These are phyloP conservation scores for Rhizophagus prolifer DNA, from an alignment of 192 early-diverging fungal genomes.

Conservation along the genomic window DNA sequence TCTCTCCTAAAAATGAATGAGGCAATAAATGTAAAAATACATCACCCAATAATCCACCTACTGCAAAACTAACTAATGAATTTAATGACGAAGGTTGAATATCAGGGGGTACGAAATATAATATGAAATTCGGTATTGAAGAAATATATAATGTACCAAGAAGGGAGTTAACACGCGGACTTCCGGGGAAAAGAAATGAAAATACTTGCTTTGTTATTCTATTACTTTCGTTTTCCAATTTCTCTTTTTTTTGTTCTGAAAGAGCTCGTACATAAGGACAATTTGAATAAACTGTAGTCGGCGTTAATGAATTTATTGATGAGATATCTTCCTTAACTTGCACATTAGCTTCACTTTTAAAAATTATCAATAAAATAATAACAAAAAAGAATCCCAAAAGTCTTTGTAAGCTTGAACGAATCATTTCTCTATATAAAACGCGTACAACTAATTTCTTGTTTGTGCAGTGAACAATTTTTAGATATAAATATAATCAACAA, in stretches of 20 bases:
- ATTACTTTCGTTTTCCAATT: conserved; percentile 1
- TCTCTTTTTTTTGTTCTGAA: background rate
- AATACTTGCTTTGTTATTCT: conserved; percentile 47
- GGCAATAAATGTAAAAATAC: conserved; percentile 84
- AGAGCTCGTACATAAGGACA: background rate
- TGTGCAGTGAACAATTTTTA: background rate
- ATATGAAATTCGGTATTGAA: conserved; percentile 74
- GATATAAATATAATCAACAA: too few relatives aligned
- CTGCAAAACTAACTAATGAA: conserved; percentile 80
- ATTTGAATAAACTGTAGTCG: background rate
- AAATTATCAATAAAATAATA: background rate
- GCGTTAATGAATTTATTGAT: background rate
- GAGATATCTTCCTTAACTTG: background rate
- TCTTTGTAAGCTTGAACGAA: background rate
- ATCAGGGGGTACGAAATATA: conserved; percentile 76
- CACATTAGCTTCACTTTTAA: background rate
- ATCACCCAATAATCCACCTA: conserved; percentile 83
- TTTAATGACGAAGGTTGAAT: conserved; percentile 58
- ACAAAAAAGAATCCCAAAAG: background rate
- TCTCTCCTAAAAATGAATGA: conserved; percentile 67
- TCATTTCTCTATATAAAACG: background rate
- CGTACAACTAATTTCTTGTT: background rate
- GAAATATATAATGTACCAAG: conserved; percentile 81
- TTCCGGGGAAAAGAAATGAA: conserved; percentile 57
- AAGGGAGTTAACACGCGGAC: conserved; percentile 60